A percentile compares a stretch with the other conserved stretches of the same genome.
phyloP scores from a whole-genome alignment of 768 basidiomycete species.

The Lentinula sp. region DNA sequence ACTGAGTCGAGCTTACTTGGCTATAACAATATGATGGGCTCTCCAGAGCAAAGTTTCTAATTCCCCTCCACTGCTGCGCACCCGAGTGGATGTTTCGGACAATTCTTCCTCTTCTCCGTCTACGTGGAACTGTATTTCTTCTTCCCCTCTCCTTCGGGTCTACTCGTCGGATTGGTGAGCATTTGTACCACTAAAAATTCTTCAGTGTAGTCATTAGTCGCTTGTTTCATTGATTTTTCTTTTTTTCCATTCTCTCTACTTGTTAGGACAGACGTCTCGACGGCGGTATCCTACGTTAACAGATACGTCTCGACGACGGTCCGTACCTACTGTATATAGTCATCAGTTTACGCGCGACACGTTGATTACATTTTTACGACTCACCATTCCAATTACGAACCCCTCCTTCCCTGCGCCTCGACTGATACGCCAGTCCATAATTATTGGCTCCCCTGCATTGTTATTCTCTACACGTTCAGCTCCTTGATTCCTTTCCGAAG shows the following conservation, averaged over 20 bases:
- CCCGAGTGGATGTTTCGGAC: conserved; percentile 3
- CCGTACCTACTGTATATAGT: neutral
- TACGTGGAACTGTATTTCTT: conserved; percentile 4
- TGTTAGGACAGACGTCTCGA: conserved; percentile 5
- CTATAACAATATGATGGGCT: conserved; percentile 1
- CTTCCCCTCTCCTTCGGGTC: neutral
- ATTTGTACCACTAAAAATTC: conserved; percentile 7
- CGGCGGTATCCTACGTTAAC: conserved; percentile 2
- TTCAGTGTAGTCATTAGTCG: conserved; percentile 10
- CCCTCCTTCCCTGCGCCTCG: neutral
- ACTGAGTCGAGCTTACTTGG: conserved; percentile 20
- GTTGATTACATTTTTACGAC: conserved; percentile 10
- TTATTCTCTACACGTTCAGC: neutral
- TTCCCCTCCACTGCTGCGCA: conserved; percentile 3
- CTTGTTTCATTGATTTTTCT: conserved; percentile 5
- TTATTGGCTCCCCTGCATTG: conserved; percentile 1
- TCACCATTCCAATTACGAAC: conserved; percentile 11
- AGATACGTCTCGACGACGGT: conserved; percentile 8
- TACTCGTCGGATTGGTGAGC: conserved; percentile 1
- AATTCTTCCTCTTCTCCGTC: conserved; percentile 2
- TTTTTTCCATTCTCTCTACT: conserved; percentile 3
- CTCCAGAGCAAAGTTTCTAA: neutral
- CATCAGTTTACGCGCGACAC: conserved; percentile 10
- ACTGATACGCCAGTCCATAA: conserved; percentile 5
- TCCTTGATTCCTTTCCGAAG: neutral